Percentiles rank a stretch among this genome's conserved stretches.
These are phyloP conservation scores for Fusarium redolens DNA, from an alignment of 2,329 filamentous ascomycete species.

Conservation along the genomic window DNA sequence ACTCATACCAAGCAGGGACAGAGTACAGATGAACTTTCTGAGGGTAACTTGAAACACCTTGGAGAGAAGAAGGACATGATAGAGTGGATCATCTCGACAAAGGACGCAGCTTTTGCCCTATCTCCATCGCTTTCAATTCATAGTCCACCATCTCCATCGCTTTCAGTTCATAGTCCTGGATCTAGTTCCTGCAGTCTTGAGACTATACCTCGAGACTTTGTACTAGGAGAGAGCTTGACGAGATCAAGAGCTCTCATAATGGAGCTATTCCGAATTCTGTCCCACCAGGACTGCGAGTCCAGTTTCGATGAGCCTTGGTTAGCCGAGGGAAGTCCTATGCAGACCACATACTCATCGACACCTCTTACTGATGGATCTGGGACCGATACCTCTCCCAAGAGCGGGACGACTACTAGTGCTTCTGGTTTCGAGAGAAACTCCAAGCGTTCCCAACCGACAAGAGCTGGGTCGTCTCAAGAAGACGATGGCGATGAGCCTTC, in stretches of 20 bases:
- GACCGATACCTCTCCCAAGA: background rate
- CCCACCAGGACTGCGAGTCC: background rate
- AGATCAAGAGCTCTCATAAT: background rate
- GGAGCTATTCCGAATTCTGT: background rate
- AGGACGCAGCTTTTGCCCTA: background rate
- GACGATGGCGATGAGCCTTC: no score
- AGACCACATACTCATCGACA: background rate
- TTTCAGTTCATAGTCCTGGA: background rate
- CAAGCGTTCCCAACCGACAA: no score
- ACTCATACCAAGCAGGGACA: background rate
- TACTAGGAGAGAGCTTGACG: background rate
- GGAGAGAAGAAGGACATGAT: background rate
- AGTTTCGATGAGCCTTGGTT: background rate
- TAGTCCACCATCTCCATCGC: background rate
- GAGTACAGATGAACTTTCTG: background rate
- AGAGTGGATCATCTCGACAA: background rate
- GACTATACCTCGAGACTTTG: background rate
- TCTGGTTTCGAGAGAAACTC: no score
- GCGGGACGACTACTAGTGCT: background rate
- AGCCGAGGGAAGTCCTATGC: background rate
- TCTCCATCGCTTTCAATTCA: no score
- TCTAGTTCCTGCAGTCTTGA: background rate
- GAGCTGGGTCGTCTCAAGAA: no score
- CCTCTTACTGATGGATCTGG: background rate
- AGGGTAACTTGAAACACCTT: background rate